Conservation (phyloP, 148 eudicot species). For the Polygonum maritimum region DNA sequence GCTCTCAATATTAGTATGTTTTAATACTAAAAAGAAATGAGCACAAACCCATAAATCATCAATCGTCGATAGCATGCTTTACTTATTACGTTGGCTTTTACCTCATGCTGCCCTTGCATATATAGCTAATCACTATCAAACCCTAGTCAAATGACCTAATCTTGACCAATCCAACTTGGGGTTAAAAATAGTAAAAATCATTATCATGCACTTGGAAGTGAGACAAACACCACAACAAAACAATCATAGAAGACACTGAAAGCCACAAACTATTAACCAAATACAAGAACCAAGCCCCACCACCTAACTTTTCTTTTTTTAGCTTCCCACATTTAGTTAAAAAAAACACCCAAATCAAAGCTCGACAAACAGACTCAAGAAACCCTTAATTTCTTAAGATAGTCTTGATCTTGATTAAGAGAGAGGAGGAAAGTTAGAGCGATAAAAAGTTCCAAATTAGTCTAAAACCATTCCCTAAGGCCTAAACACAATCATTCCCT, state of each 20-base stretch:
- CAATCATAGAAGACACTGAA: not conserved
- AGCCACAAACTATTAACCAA: not conserved
- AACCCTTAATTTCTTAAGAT: not conserved
- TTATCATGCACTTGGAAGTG: not conserved
- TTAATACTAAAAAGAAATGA: not conserved
- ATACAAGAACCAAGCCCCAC: not conserved
- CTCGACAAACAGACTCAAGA: not conserved
- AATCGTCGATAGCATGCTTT: not conserved
- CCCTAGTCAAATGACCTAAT: not conserved
- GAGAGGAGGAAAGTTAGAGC: not conserved
- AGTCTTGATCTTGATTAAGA: not conserved
- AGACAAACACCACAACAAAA: not conserved
- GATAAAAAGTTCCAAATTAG: not conserved
- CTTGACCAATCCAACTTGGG: slow-evolving; percentile 5
- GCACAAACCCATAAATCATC: slow-evolving; percentile 3
- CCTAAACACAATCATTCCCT: slow-evolving; percentile 5
- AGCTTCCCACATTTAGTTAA: not conserved
- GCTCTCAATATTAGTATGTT: not conserved
- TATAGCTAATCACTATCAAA: not conserved
- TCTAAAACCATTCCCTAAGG: slow-evolving; percentile 1
- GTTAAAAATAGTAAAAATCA: not conserved
- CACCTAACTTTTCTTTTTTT: not conserved
- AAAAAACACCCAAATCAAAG: not conserved
- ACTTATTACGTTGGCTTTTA: not conserved
- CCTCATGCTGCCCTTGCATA: too few relatives aligned